phyloP scores from a whole-genome alignment of 192 early-diverging fungal species.

The Backusella psychrophila region DNA sequence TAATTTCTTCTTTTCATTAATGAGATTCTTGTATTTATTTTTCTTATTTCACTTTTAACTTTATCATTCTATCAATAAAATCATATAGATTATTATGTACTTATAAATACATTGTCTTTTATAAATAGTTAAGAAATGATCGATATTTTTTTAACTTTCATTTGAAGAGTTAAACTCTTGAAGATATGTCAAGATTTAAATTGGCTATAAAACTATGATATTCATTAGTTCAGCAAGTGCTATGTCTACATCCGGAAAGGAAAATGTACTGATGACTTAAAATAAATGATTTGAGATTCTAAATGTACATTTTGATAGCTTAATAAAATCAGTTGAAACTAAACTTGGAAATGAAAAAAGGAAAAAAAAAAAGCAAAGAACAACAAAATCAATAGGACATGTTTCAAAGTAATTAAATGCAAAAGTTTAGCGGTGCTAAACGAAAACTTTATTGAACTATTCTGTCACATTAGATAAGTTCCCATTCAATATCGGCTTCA shows the following conservation, averaged over 20 bases:
- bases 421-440: not conserved
- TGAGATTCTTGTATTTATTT: conserved; percentile 8
- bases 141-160: too few relatives aligned
- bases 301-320: not conserved
- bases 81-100: conserved; percentile 5
- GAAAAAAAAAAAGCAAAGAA: not conserved
- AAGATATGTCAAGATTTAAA: too few relatives aligned
- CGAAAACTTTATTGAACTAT: not conserved
- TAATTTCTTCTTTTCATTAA: not conserved
- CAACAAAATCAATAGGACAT: not conserved
- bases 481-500: conserved; percentile 26
- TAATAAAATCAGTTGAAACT: too few relatives aligned
- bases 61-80: conserved; percentile 2
- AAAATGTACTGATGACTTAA: too few relatives aligned
- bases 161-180: too few relatives aligned
- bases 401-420: not conserved
- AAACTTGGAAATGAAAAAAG: not conserved
- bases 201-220: too few relatives aligned
- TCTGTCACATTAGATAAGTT: conserved; percentile 29
- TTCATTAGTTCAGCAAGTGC: too few relatives aligned
- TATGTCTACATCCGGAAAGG: too few relatives aligned
- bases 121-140: too few relatives aligned
- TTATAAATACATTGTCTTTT: not conserved
- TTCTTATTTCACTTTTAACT: not conserved
- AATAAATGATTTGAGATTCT: not conserved